Percentiles rank a stretch among this genome's conserved stretches.
phyloP scores from a whole-genome alignment of 1,284 basidiomycete genomes.

The Entoloma clypeatum region DNA sequence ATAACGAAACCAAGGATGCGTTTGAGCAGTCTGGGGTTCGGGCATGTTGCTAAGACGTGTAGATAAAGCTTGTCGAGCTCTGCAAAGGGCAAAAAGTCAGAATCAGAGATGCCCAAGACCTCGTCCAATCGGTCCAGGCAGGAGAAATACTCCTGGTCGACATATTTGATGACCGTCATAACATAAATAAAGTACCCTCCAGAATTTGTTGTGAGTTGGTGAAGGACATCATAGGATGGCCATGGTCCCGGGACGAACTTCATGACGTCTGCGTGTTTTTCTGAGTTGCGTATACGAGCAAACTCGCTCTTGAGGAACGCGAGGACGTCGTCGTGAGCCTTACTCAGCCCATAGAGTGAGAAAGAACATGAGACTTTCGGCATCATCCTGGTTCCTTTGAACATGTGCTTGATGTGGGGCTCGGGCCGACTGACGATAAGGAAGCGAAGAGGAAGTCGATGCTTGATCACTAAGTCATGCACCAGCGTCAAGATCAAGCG shows the following conservation, averaged over 20 bases:
- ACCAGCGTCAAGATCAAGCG: conserved; percentile 3
- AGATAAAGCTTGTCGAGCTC: conserved; percentile 1
- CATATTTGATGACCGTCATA: conserved; percentile 13
- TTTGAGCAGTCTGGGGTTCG: neutral
- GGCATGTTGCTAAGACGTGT: neutral
- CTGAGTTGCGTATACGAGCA: neutral
- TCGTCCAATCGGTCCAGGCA: conserved; percentile 1
- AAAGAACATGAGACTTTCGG: neutral
- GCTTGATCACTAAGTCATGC: conserved; percentile 4
- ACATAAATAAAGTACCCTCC: conserved; percentile 16
- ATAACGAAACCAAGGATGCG: conserved; percentile 1
- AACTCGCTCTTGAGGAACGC: conserved; percentile 6
- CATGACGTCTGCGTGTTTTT: neutral
- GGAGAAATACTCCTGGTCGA: conserved; percentile 11
- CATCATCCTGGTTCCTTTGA: neutral
- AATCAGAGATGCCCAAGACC: neutral
- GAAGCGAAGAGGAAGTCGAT: conserved; percentile 6
- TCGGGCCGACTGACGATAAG: conserved; percentile 14
- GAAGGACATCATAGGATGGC: conserved; percentile 14
- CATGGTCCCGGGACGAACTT: conserved; percentile 9
- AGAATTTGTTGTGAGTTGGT: conserved; percentile 14
- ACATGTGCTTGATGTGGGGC: conserved; percentile 1
- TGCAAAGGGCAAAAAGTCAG: neutral
- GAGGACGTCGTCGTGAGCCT: conserved; percentile 6
- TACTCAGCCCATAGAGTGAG: conserved; percentile 2